Conservation (phyloP, 2,329 filamentous ascomycete species). For the Sclerotinia subarctica region DNA sequence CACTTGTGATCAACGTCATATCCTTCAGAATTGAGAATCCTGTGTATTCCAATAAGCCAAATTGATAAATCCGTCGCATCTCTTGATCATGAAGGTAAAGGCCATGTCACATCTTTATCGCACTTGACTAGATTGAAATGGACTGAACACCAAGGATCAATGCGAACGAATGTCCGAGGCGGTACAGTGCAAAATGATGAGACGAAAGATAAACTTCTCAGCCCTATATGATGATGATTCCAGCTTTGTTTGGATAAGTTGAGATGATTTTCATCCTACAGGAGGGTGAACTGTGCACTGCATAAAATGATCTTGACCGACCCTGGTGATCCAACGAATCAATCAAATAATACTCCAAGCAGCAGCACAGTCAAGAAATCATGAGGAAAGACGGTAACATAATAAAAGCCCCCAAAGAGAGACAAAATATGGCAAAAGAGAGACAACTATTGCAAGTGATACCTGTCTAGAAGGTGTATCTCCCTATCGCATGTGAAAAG, state of each 20-base stretch:
- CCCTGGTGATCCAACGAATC: not conserved
- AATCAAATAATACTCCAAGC: not conserved
- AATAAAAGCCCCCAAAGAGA: not conserved
- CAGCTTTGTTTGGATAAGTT: constrained; percentile 3
- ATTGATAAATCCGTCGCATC: not conserved
- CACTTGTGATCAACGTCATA: constrained; percentile 3
- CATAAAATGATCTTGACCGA: not conserved
- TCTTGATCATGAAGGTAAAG: not conserved
- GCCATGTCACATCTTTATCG: not conserved
- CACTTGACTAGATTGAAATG: constrained; percentile 10
- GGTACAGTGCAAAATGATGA: not conserved
- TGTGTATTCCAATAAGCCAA: not conserved
- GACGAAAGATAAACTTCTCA: constrained; percentile 16
- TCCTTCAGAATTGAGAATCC: not conserved
- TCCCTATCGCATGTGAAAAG: not conserved
- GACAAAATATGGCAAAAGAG: not conserved
- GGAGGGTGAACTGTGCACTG: constrained; percentile 17
- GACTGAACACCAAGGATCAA: not conserved
- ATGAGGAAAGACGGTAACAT: not conserved
- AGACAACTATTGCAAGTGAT: not conserved
- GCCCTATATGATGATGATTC: constrained; percentile 8
- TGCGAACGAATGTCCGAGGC: not conserved
- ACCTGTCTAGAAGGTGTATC: not conserved
- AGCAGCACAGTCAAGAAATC: not conserved
- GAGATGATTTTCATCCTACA: constrained; percentile 11